Percentiles rank a stretch among this genome's conserved stretches.
Evolutionary conservation across 2,329 filamentous ascomycete species (phyloP).

Genomic region (Dichotomopilus funicola): DNA sequence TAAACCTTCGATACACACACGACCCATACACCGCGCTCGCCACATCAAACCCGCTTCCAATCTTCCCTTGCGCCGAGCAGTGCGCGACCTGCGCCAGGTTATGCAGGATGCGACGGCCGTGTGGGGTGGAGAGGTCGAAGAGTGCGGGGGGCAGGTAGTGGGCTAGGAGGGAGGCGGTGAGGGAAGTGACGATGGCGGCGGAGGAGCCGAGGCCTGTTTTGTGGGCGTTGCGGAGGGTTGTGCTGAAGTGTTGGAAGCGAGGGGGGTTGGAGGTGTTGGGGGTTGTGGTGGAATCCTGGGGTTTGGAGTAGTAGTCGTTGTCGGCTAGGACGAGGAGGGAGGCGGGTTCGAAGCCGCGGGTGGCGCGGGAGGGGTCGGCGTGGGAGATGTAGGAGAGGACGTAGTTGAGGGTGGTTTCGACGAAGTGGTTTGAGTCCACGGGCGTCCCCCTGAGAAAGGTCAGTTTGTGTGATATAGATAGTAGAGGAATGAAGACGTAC

Average conservation of each 20-base stretch:
- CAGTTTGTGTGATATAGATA: constrained; percentile 1
- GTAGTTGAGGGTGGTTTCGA: constrained; percentile 86
- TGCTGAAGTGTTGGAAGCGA: constrained; percentile 46
- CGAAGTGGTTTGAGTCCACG: constrained; percentile 66
- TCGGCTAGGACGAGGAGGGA: constrained; percentile 86
- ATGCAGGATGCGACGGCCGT: constrained; percentile 62
- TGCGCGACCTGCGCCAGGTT: constrained; percentile 92
- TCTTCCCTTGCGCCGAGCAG: constrained; percentile 93
- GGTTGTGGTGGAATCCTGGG: constrained; percentile 29
- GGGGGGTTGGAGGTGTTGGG: constrained; percentile 10
- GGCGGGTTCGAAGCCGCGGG: constrained; percentile 55
- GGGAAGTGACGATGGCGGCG: constrained; percentile 83
- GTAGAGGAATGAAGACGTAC: constrained; percentile 48
- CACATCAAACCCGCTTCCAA: constrained; percentile 93
- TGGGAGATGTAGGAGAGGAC: constrained; percentile 71
- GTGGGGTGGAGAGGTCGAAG: constrained; percentile 51
- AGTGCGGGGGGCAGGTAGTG: constrained; percentile 58
- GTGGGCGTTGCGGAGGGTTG: constrained; percentile 70
- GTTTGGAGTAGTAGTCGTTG: constrained; percentile 91
- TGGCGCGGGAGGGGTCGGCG: constrained; percentile 32
- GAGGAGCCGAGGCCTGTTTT: constrained; percentile 96
- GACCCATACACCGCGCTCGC: constrained; percentile 89
- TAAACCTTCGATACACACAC: constrained; percentile 89
- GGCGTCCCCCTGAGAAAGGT: constrained; percentile 35
- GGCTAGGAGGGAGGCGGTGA: constrained; percentile 69